Base-by-base conservation (phyloP, 2,329 filamentous ascomycete genomes). In the Xylaria sp. region DNA sequence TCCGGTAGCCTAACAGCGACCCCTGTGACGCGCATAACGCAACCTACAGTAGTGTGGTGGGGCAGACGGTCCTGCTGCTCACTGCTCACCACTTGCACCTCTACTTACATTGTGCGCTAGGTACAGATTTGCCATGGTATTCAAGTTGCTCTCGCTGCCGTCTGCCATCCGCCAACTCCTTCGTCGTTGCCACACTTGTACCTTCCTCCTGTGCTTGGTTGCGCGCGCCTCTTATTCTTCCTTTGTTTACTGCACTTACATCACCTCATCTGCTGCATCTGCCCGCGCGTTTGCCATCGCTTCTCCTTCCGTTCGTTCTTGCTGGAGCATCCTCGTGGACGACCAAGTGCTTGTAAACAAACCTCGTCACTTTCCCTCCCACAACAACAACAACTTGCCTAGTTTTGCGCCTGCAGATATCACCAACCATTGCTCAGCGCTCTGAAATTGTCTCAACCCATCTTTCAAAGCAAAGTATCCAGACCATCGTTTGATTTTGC, bases 1-100 rank as follows among this genome's bases (percentile, higher is more conserved):
- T 39, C 15, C 36, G 58, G 62, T 62, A 62, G 57, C 54, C 59
- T 68, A 68, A 36, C 38, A 61, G 22, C 50, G 29, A 33, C 64
- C 69, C 69, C 69, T 70, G 69, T 70, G 69, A 67, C 69, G 61
- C 66, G 68, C 68, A 70, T 69, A 53, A 66, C 51, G 56, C 56
- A 61, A 47, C 39, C n/a, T n/a, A 42, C 61, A 67, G 65, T 62
- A 69, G 61, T 50, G 59, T 49, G 29, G 68, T 69, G 65, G 68
- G 65, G 68, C 55, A 31, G 42, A n/a, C 47, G 62, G 65, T 68
- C 65, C 65, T 69, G 67, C 22, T 57, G 51, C 58, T 63, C 54
- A 51, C 22, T 57, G 51, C 58, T 63, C 54, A 51, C 55, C 54
- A 61, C 42, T 60, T 58, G 61, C 55, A 49, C 5, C 51, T 42